phyloP scores from a whole-genome alignment of 441 rosid genomes.

The Raphanus hybrid region DNA sequence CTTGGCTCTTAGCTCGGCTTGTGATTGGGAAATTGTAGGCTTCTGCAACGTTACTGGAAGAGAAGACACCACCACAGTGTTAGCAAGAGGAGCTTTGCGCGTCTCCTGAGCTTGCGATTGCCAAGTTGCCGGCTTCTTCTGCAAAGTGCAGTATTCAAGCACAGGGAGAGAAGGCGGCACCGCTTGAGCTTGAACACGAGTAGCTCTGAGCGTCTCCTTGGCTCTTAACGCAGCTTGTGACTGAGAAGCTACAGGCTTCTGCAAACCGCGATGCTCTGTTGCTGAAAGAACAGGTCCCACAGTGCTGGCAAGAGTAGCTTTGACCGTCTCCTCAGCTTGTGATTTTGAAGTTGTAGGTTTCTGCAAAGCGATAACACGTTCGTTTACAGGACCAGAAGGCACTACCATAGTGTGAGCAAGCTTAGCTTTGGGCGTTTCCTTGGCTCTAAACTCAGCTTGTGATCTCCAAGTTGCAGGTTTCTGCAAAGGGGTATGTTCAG shows the following conservation, averaged over 20 bases:
- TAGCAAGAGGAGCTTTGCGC: not conserved
- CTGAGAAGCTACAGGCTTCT: conserved; percentile 36
- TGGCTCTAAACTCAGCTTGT: conserved; percentile 31
- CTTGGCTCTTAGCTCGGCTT: conserved; percentile 27
- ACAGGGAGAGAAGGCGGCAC: conserved; percentile 38
- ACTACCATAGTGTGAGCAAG: not conserved
- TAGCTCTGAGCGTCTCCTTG: not conserved
- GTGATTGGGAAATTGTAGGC: conserved; percentile 32
- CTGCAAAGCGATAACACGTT: conserved; percentile 22
- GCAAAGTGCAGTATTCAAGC: conserved; percentile 39
- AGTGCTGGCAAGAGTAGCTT: not conserved
- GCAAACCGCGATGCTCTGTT: conserved; percentile 40
- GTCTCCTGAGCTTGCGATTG: conserved; percentile 34
- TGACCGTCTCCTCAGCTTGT: conserved; percentile 23
- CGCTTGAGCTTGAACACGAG: not conserved
- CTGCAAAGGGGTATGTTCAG: conserved; percentile 42
- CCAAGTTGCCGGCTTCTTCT: conserved; percentile 39
- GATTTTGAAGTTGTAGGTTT: conserved; percentile 22
- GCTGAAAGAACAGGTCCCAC: conserved; percentile 36
- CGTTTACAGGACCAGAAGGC: conserved; percentile 38
- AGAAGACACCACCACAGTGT: conserved; percentile 9
- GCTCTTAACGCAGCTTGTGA: conserved; percentile 36
- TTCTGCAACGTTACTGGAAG: conserved; percentile 42
- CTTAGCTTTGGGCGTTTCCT: not conserved
- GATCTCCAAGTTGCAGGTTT: conserved; percentile 31